These are phyloP conservation scores for Torrubiella hemipterigena DNA, from an alignment of 2,329 filamentous ascomycete species.

Conservation along the genomic window DNA sequence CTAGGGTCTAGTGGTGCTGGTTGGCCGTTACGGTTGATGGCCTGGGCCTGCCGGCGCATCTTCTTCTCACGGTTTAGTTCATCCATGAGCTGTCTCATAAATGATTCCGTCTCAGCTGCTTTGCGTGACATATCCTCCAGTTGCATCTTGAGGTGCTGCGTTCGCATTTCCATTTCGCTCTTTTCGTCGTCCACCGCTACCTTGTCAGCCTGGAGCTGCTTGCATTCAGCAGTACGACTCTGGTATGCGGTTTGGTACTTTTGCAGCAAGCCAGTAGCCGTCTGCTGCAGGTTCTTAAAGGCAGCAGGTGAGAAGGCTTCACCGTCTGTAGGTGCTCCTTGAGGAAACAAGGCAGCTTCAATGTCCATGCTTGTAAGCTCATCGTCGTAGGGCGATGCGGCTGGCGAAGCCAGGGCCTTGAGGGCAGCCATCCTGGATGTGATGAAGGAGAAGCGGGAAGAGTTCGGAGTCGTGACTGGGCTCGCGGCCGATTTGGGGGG, in stretches of 20 bases:
- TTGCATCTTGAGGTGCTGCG: slow-evolving; percentile 43
- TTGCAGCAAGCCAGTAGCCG: slow-evolving; percentile 41
- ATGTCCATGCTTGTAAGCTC: slow-evolving; percentile 45
- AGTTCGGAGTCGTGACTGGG: slow-evolving; percentile 5
- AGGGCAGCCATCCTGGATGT: slow-evolving; percentile 32
- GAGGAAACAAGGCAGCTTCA: slow-evolving; percentile 39
- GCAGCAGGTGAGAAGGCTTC: slow-evolving; percentile 45
- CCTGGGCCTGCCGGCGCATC: slow-evolving; percentile 20
- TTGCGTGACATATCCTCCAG: slow-evolving; percentile 46
- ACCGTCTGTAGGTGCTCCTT: slow-evolving; percentile 24
- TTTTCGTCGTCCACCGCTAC: slow-evolving; percentile 41
- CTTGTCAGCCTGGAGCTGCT: slow-evolving; percentile 40
- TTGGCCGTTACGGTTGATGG: slow-evolving; percentile 16
- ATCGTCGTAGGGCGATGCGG: slow-evolving; percentile 27
- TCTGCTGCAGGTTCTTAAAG: slow-evolving; percentile 49
- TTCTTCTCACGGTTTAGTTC: slow-evolving; percentile 40
- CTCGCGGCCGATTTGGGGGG: slow-evolving; percentile 17
- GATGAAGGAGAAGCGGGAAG: slow-evolving; percentile 33
- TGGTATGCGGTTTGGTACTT: slow-evolving; percentile 49
- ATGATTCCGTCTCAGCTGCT: slow-evolving; percentile 39
- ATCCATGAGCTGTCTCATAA: slow-evolving; percentile 35
- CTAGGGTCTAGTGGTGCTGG: slow-evolving; percentile 24
- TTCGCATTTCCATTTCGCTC: slow-evolving; percentile 41
- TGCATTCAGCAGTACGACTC: slow-evolving; percentile 34
- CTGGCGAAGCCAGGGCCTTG: slow-evolving; percentile 14